phyloP scores from a whole-genome alignment of 306 rosid species.

The Boehmeria nivea region DNA sequence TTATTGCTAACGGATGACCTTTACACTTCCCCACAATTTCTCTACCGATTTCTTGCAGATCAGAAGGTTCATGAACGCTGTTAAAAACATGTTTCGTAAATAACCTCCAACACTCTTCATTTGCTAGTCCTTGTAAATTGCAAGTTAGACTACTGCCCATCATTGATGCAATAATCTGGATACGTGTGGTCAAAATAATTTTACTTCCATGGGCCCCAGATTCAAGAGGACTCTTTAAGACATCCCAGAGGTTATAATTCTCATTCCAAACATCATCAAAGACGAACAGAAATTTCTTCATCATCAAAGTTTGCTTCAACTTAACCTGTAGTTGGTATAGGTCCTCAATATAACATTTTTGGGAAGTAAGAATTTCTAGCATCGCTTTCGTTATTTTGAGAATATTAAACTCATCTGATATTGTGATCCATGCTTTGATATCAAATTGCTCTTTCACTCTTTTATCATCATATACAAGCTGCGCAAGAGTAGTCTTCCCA shows the following conservation, averaged over 20 bases:
- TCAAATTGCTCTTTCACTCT: constrained; percentile 12
- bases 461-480: constrained; percentile 2
- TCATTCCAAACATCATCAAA: constrained; percentile 33
- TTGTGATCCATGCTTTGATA: constrained; percentile 11
- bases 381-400: background rate
- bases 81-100: constrained; percentile 16
- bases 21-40: constrained; percentile 21
- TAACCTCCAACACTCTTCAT: constrained; percentile 17
- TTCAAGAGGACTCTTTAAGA: constrained; percentile 5
- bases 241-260: constrained; percentile 7
- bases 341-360: background rate
- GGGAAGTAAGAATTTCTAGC: background rate
- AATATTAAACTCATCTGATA: constrained; percentile 8
- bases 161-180: constrained; percentile 11
- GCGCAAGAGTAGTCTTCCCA: constrained; percentile 19
- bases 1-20: constrained; percentile 30
- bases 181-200: constrained; percentile 28
- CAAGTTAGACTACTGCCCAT: background rate
- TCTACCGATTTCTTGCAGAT: constrained; percentile 1
- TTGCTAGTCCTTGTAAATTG: background rate
- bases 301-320: background rate
- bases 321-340: background rate
- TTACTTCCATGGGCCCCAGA: constrained; percentile 11
- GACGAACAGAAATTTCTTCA: constrained; percentile 12
- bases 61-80: background rate